phyloP scores from a whole-genome alignment of 2,329 filamentous ascomycete genomes.

The Stemphylium vesicarium region DNA sequence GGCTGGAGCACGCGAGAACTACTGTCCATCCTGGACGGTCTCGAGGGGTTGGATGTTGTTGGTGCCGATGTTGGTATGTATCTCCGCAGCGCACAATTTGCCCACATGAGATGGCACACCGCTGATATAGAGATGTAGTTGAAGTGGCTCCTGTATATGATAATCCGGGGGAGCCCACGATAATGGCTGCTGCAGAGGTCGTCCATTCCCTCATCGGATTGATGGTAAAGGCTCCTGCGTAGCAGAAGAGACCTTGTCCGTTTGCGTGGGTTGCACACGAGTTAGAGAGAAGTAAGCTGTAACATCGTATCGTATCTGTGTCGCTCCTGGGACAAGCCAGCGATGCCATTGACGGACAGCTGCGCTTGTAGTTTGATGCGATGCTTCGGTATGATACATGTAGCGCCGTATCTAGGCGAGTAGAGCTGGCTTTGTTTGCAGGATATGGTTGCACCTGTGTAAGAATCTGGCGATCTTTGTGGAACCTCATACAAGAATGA shows the following conservation, averaged over 20 bases:
- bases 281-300: neutral
- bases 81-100: neutral
- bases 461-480: no score
- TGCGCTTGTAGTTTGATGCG: no score
- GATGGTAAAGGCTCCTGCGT: conserved; percentile 54
- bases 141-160: conserved; percentile 69
- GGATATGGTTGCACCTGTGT: no score
- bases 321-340: neutral
- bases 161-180: conserved; percentile 65
- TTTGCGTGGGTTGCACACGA: neutral
- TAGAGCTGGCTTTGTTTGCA: no score
- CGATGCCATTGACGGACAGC: no score
- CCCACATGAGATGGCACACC: neutral
- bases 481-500: no score
- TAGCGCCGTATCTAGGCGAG: no score
- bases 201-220: conserved; percentile 58
- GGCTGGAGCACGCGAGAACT: conserved; percentile 68
- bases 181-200: conserved; percentile 62
- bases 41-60: conserved; percentile 64
- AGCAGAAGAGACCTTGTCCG: neutral
- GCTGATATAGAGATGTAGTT: conserved; percentile 47
- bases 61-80: conserved; percentile 62
- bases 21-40: conserved; percentile 63
- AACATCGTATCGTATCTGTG: neutral
- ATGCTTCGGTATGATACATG: no score